phyloP scores from a whole-genome alignment of 805 yeast species.

The Myxozyma sirexii region DNA sequence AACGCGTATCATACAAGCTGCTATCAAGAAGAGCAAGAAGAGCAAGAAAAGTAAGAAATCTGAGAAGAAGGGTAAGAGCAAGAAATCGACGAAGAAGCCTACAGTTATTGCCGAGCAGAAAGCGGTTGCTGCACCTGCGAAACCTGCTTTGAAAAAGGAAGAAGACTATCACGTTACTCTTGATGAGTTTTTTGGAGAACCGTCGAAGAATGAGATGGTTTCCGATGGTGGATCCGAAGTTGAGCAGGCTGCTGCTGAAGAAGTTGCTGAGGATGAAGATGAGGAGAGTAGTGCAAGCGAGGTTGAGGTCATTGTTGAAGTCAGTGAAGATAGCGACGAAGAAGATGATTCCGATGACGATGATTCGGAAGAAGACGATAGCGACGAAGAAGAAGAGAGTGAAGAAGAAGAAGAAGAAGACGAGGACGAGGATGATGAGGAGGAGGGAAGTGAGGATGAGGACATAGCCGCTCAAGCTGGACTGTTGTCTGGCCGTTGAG shows the following conservation, averaged over 20 bases:
- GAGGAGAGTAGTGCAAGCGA: conserved; percentile 43
- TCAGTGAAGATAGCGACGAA: conserved; percentile 40
- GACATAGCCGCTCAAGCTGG: background rate
- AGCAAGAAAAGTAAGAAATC: conserved; percentile 6
- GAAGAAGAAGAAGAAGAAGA: conserved; percentile 7
- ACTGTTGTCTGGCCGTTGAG: conserved; percentile 6
- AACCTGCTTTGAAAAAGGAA: conserved; percentile 10
- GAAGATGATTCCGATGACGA: conserved; percentile 14
- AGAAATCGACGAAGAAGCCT: background rate
- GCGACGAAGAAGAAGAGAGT: conserved; percentile 3
- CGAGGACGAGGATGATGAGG: background rate
- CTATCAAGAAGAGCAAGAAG: conserved; percentile 15
- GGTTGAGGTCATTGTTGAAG: conserved; percentile 41
- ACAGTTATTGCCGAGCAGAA: background rate
- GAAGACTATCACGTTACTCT: conserved; percentile 42
- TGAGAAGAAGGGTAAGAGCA: conserved; percentile 1
- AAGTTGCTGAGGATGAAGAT: conserved; percentile 42
- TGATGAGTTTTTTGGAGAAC: conserved; percentile 78
- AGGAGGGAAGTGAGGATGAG: conserved; percentile 10
- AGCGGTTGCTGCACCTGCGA: conserved; percentile 1
- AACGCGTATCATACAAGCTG: background rate
- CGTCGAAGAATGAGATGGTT: conserved; percentile 37
- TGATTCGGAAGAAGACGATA: conserved; percentile 21
- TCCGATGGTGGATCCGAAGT: conserved; percentile 36
- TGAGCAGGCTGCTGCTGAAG: conserved; percentile 42